Evolutionary conservation across 2,329 filamentous ascomycete species (phyloP).

Genomic region (Akanthomyces lecanii): DNA sequence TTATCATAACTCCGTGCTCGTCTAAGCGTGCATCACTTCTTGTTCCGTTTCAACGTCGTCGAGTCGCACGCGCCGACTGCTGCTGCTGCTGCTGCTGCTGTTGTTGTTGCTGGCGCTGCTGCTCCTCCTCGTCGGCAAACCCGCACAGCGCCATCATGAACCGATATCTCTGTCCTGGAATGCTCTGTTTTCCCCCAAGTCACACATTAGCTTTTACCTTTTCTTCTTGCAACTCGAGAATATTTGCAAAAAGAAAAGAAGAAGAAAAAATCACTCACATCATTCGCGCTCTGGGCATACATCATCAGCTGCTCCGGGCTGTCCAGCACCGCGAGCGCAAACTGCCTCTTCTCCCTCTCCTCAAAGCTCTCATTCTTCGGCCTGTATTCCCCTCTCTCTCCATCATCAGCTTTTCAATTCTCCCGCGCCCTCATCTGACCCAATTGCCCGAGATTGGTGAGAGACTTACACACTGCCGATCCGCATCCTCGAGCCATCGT

Average conservation of each 20-base stretch:
- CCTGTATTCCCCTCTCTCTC: background rate
- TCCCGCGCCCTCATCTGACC: too few relatives aligned
- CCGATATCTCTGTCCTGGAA: slow-evolving; percentile 51
- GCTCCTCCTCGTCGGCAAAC: slow-evolving; percentile 28
- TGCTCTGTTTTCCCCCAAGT: slow-evolving; percentile 39
- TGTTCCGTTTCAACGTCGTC: background rate
- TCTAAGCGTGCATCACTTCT: too few relatives aligned
- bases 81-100: slow-evolving; percentile 18
- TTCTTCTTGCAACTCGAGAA: background rate
- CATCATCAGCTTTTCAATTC: background rate
- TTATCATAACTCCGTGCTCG: too few relatives aligned
- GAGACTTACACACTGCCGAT: slow-evolving; percentile 20
- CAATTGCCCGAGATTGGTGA: too few relatives aligned
- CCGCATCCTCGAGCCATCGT: slow-evolving; percentile 13
- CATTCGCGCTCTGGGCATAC: slow-evolving; percentile 49
- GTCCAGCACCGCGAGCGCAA: slow-evolving; percentile 52
- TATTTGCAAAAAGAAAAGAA: background rate
- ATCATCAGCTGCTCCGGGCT: slow-evolving; percentile 57
- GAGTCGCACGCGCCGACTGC: slow-evolving; percentile 13
- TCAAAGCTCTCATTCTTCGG: slow-evolving; percentile 37
- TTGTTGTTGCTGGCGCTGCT: background rate
- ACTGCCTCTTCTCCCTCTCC: slow-evolving; percentile 40
- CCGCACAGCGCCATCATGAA: slow-evolving; percentile 56
- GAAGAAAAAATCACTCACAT: slow-evolving; percentile 35
- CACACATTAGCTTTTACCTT: background rate